Base-by-base conservation (phyloP, 345 rosid species). In the Citrus sp. region DNA sequence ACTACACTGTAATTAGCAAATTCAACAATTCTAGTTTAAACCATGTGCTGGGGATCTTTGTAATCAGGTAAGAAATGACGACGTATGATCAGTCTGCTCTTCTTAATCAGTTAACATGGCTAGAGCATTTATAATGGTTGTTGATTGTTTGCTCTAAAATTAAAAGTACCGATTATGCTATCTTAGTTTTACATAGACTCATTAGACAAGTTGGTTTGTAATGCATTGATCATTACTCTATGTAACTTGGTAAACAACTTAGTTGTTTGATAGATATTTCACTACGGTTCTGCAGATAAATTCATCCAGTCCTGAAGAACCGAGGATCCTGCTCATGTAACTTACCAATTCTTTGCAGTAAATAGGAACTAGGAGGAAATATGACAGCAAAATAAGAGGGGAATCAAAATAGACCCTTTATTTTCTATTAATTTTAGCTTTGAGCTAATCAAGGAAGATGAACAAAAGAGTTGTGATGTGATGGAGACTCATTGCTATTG, bases 51-150 rank as follows among this genome's bases (percentile, higher is more conserved):
- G 8, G 21, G 70, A 49, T 67, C 72, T 46, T 65, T 2, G 51
- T 38, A 54, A 65, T 25, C 75, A 76, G 87, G 85, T 82, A 77
- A 79, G 22, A 63, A 37, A 55, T 67, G 30, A 9, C 32, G 18
- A 46, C 18, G 9, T 77, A 32, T 46, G 51, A 13, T 65, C 63
- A 6, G 49, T 65, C 6, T 51, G 59, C 19, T 32, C 12, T 22
- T 75, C 62, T 54, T 75, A 62, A 75, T 21, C 61, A 64, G 16
- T 55, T 75, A 32, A n/a, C 32, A 75, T 75, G 30, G 34, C 62
- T 30, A 30, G 61, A 75, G 78, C 46, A 75, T 63, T 74, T 30
- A 65, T 75, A n/a, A 30, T 5, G 34, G 34, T n/a, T 30, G 71
- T 75, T 75, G 71, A 51, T 65, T 19, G 7, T 51, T 22, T 64